Conservation (phyloP, 768 basidiomycete genomes). For the Tulasnella calospora region DNA sequence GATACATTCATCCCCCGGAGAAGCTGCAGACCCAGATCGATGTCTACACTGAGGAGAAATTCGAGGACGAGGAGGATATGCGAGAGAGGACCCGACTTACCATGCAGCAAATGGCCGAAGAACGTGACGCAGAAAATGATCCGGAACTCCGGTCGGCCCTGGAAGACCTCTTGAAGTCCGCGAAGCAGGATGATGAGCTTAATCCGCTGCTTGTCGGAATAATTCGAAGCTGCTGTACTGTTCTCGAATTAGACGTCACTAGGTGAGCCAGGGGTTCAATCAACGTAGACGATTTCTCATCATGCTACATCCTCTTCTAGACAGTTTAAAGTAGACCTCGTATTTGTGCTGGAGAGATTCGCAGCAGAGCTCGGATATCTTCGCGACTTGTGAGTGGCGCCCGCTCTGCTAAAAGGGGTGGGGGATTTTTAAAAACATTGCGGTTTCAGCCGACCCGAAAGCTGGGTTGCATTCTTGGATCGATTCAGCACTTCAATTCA, state of each 20-base stretch:
- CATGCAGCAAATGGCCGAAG: conserved; percentile 33
- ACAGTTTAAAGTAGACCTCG: conserved; percentile 55
- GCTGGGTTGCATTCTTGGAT: conserved; percentile 60
- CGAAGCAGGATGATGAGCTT: conserved; percentile 57
- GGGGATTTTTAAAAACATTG: conserved; percentile 22
- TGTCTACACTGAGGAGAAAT: conserved; percentile 81
- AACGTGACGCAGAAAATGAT: neutral
- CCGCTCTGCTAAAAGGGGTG: neutral
- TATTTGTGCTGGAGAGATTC: conserved; percentile 60
- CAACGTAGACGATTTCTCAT: neutral
- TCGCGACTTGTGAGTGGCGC: conserved; percentile 58
- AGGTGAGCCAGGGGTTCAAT: conserved; percentile 43
- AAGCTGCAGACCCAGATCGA: conserved; percentile 69
- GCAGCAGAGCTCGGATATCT: conserved; percentile 54
- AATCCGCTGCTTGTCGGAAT: conserved; percentile 60
- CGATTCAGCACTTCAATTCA: conserved; percentile 57
- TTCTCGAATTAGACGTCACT: conserved; percentile 57
- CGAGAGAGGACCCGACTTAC: conserved; percentile 54
- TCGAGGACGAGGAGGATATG: conserved; percentile 83
- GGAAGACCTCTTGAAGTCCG: conserved; percentile 56
- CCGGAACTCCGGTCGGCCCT: conserved; percentile 54
- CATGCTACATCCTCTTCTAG: conserved; percentile 37
- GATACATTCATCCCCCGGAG: conserved; percentile 74
- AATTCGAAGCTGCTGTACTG: conserved; percentile 49
- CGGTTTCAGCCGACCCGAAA: conserved; percentile 50